Evolutionary conservation across 192 early-diverging fungal species (phyloP).

Genomic region (Irineochytrium annulatum): DNA sequence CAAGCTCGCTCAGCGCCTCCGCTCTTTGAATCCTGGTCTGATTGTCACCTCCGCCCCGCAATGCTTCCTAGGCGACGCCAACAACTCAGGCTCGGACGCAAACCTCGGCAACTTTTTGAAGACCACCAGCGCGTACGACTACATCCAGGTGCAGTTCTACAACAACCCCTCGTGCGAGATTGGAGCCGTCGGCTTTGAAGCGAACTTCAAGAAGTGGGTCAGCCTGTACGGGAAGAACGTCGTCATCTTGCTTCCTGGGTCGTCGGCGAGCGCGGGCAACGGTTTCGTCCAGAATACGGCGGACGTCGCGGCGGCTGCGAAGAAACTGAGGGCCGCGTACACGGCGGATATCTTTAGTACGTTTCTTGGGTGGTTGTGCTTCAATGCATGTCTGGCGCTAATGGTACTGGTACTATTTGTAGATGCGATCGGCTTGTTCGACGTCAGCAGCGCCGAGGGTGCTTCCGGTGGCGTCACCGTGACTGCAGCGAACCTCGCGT

Average conservation of each 20-base stretch:
- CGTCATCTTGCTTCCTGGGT: conserved; percentile 5
- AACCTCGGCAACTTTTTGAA: conserved; percentile 7
- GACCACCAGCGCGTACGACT: background rate
- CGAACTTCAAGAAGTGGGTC: conserved; percentile 10
- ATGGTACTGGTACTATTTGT: too few species aligned
- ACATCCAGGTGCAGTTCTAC: conserved; percentile 21
- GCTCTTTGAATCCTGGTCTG: background rate
- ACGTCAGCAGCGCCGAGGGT: too few species aligned
- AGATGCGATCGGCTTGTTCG: too few species aligned
- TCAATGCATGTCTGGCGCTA: too few species aligned
- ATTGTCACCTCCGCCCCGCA: conserved; percentile 5
- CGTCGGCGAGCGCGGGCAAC: conserved; percentile 1
- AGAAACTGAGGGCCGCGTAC: too few species aligned
- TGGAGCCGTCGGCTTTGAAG: conserved; percentile 8
- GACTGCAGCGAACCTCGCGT: too few species aligned
- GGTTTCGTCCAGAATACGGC: conserved; percentile 6
- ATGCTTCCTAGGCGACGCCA: conserved; percentile 8
- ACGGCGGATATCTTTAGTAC: too few species aligned
- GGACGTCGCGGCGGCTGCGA: conserved; percentile 7
- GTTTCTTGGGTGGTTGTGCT: too few species aligned
- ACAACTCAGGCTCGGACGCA: background rate
- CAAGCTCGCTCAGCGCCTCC: background rate
- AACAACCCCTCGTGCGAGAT: conserved; percentile 16
- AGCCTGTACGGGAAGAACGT: background rate
- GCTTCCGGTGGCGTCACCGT: too few species aligned